These are phyloP conservation scores for Mortierella sp. DNA, from an alignment of 371 early-diverging fungal genomes.

Conservation along the genomic window DNA sequence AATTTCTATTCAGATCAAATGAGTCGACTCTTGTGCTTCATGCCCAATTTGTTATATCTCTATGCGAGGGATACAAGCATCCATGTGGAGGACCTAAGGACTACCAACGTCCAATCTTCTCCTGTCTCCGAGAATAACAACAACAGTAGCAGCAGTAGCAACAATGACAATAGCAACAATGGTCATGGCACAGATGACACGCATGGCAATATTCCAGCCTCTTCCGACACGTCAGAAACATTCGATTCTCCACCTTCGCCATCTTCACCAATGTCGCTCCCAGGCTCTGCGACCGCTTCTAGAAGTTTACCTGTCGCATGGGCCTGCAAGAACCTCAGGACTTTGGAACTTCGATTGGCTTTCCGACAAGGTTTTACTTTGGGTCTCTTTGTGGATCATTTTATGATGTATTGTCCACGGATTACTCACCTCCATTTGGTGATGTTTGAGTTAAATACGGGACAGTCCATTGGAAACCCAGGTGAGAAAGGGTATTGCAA, in stretches of 20 bases:
- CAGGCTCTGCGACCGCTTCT: too few species aligned
- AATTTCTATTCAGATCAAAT: background rate
- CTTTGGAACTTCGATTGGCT: constrained; percentile 1
- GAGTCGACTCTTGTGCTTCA: background rate
- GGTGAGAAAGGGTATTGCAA: background rate
- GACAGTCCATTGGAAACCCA: background rate
- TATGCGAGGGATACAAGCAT: background rate
- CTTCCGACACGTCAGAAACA: too few species aligned
- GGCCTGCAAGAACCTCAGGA: background rate
- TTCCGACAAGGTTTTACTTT: background rate
- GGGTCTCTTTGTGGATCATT: background rate
- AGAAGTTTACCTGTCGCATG: background rate
- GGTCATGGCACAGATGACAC: too few species aligned
- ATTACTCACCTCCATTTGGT: background rate
- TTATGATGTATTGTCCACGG: background rate
- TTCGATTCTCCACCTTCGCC: too few species aligned
- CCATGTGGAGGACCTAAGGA: background rate
- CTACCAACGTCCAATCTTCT: too few species aligned
- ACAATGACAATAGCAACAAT: too few species aligned
- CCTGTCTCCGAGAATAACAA: too few species aligned
- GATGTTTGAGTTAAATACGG: background rate
- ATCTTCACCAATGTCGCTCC: too few species aligned
- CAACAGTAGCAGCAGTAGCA: too few species aligned
- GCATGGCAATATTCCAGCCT: too few species aligned
- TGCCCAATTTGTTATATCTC: background rate